phyloP scores from a whole-genome alignment of 2,329 filamentous ascomycete genomes.

The Calonectria naviculata region DNA sequence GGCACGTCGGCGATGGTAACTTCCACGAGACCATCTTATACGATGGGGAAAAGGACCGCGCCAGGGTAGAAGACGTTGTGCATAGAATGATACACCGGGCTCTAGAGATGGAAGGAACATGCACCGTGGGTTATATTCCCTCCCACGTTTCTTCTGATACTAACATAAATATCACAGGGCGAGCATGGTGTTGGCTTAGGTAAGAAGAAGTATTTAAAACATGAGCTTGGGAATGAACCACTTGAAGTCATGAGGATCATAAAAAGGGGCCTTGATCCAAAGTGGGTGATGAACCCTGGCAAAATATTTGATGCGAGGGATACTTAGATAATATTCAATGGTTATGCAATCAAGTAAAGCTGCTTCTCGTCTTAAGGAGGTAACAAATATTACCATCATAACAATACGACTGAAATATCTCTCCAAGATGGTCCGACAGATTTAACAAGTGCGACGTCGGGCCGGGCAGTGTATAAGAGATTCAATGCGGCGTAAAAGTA shows the following conservation, averaged over 20 bases:
- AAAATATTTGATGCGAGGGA: neutral
- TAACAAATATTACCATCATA: no score
- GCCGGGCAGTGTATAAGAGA: no score
- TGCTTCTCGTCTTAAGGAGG: no score
- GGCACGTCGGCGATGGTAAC: constrained; percentile 76
- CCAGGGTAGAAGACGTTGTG: constrained; percentile 59
- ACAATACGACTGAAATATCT: no score
- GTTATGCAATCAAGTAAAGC: no score
- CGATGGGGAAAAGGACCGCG: constrained; percentile 56
- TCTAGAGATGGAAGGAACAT: neutral
- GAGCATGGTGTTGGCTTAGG: constrained; percentile 68
- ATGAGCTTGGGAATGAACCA: constrained; percentile 63
- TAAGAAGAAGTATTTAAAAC: constrained; percentile 66
- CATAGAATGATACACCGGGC: neutral
- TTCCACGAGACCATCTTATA: constrained; percentile 62
- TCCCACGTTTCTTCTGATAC: no score
- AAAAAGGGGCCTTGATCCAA: neutral
- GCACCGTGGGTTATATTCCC: neutral
- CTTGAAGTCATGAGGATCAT: constrained; percentile 68
- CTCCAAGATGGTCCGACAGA: no score
- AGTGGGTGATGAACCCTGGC: no score
- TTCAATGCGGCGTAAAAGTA: no score
- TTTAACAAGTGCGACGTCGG: no score
- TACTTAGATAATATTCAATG: no score
- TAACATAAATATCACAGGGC: constrained; percentile 21